Evolutionary conservation across 2,329 filamentous ascomycete genomes (phyloP), one percentile per base, ranked within the genome.

Genomic region (Domatiomyces globalis): DNA sequence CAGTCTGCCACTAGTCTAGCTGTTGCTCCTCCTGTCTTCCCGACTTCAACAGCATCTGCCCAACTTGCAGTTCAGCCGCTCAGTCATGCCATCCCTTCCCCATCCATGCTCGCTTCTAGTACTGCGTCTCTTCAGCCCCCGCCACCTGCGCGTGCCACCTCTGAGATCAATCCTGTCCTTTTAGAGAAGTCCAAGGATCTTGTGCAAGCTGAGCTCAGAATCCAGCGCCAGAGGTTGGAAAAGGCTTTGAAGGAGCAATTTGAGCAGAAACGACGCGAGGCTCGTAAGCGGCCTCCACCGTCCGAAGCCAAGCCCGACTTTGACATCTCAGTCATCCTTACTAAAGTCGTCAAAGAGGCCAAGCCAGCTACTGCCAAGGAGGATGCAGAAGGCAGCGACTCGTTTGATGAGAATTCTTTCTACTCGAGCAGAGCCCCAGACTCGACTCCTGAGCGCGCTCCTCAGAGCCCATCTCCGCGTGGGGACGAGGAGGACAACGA

Each of bases 381-480:
- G 65, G 56, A 59, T 56, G 69, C 59, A 39, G 65, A 69, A 56
- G 65, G 68, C 53, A 72, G 73, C 73, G 77, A 79, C 71, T 80
- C 80, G 66, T 86, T 88, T 71, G 88, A 95, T 69, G 84, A 94
- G 66, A 88, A 94, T 64, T 92, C 88, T 43, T 94, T 94, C 69
- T 95, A 96, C 73, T 95, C 90, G 59, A 95, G 89, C 70, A 86
- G 84, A 71, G 78, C 77, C 57, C 83, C 89, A 73, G 85, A 89
- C 66, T 94, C 88, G 57, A 70, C 78, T 64, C 73, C 77, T 65
- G 73, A 75, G 55, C 66, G 69, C 42, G 66, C 65, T 50, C 56
- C 43, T 20, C 49, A 47, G 15, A 56, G 51, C 44, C 43, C 54
- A 4, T 58, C 57, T 51, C 46, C 44, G 5, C 33, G 33, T 39